Percentiles rank a stretch among this genome's conserved stretches.
These are phyloP conservation scores for Ziziphus jujuba DNA, from an alignment of 306 rosid species.

Conservation along the genomic window DNA sequence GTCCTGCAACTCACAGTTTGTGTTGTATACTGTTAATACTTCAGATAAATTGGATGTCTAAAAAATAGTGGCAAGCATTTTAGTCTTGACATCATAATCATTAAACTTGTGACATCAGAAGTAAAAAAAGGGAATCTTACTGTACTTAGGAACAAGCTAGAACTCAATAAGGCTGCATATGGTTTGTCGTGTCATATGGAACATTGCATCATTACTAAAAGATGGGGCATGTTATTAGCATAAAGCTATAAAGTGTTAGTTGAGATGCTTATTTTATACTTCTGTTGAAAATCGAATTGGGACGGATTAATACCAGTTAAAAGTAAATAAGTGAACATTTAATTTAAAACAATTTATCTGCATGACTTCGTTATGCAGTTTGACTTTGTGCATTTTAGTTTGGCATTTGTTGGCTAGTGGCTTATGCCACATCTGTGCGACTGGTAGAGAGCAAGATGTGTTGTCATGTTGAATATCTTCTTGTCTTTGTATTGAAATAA, in stretches of 20 bases:
- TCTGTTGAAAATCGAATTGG: no score
- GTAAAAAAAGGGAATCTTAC: background rate
- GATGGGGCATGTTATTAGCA: background rate
- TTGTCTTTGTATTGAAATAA: background rate
- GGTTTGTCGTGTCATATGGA: background rate
- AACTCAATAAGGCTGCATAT: background rate
- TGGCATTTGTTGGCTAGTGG: background rate
- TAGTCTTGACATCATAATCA: background rate
- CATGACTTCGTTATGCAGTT: background rate
- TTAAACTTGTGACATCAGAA: background rate
- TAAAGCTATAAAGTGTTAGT: no score
- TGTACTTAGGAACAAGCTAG: background rate
- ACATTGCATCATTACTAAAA: background rate
- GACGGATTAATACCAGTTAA: no score
- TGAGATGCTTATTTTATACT: no score
- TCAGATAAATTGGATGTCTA: background rate
- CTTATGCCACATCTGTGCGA: background rate
- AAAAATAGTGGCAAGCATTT: background rate
- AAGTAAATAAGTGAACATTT: no score
- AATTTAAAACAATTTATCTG: background rate
- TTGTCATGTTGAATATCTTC: background rate
- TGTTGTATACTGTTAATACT: background rate
- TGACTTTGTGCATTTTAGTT: no score
- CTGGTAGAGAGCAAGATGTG: background rate
- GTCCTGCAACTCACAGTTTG: background rate